These are phyloP conservation scores for Talaromyces sp. DNA, from an alignment of 2,329 filamentous ascomycete genomes.

Conservation along the genomic window DNA sequence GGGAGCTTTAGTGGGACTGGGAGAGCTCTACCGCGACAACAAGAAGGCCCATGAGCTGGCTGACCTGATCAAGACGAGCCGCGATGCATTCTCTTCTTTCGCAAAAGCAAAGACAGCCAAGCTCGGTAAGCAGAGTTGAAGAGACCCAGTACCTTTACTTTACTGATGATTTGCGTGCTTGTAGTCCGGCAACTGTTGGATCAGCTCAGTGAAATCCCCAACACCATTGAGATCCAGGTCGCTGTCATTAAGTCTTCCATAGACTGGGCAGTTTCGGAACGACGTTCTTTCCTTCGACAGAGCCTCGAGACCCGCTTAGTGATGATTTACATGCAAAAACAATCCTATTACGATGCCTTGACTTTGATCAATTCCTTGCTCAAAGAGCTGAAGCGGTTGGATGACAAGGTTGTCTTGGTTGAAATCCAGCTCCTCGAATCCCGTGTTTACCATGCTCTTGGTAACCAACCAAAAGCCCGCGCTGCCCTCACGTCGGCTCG, in stretches of 20 bases:
- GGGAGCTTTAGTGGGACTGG: slow-evolving; percentile 76
- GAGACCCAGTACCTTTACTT: not conserved
- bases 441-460: slow-evolving; percentile 91
- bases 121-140: slow-evolving; percentile 61
- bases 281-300: slow-evolving; percentile 92
- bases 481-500: slow-evolving; percentile 90
- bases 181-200: slow-evolving; percentile 93
- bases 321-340: slow-evolving; percentile 90
- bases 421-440: slow-evolving; percentile 98
- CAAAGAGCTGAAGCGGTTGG: slow-evolving; percentile 92
- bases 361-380: slow-evolving; percentile 94
- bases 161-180: not conserved
- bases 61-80: slow-evolving; percentile 81
- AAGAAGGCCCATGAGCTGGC: slow-evolving; percentile 81
- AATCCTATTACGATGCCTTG: slow-evolving; percentile 94
- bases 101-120: slow-evolving; percentile 99
- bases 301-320: slow-evolving; percentile 96
- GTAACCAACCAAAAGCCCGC: slow-evolving; percentile 92
- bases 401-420: slow-evolving; percentile 96
- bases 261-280: slow-evolving; percentile 95
- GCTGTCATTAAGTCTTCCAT: slow-evolving; percentile 97
- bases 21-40: slow-evolving; percentile 81
- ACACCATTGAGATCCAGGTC: slow-evolving; percentile 91
- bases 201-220: slow-evolving; percentile 87
- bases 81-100: slow-evolving; percentile 88